A percentile compares a stretch with the other conserved stretches of the same genome.
Conservation (phyloP, 805 yeast species). For the Brettanomyces bruxellensis region DNA sequence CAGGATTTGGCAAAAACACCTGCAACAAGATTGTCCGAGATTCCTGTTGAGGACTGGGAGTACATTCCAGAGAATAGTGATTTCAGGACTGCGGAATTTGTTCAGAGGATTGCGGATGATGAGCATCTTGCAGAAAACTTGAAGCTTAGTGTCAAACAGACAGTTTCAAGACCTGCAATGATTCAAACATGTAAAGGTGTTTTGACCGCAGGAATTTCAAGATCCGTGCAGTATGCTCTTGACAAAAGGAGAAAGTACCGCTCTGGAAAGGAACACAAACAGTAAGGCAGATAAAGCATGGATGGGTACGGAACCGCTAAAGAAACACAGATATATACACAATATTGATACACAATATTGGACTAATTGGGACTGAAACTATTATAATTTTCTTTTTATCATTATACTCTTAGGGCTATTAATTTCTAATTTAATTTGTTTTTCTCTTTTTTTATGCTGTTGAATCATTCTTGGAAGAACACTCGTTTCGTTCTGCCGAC, state of each 20-base stretch:
- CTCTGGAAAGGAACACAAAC: slow-evolving; percentile 1
- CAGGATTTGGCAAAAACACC: slow-evolving; percentile 10
- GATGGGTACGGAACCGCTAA: neutral
- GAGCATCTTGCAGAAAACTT: slow-evolving; percentile 25
- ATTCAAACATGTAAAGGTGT: slow-evolving; percentile 77
- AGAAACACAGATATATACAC: neutral
- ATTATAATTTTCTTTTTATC: neutral
- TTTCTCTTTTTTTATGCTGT: no score
- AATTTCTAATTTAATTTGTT: no score
- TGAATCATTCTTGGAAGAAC: no score
- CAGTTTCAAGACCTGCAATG: slow-evolving; percentile 61
- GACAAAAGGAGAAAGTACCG: slow-evolving; percentile 49
- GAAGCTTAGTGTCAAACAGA: slow-evolving; percentile 35
- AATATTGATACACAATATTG: slow-evolving; percentile 1
- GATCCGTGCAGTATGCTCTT: slow-evolving; percentile 63
- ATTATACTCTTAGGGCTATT: neutral
- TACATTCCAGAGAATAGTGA: slow-evolving; percentile 19
- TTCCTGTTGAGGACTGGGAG: slow-evolving; percentile 27
- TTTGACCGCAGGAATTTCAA: slow-evolving; percentile 73
- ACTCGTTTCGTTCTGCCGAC: no score
- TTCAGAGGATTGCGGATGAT: slow-evolving; percentile 35
- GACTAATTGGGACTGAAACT: neutral
- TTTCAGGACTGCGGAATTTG: slow-evolving; percentile 24
- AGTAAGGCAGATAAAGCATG: neutral
- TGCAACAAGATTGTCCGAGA: slow-evolving; percentile 10